phyloP scores from a whole-genome alignment of 495 filamentous ascomycete genomes.

The Tuber aestivum region DNA sequence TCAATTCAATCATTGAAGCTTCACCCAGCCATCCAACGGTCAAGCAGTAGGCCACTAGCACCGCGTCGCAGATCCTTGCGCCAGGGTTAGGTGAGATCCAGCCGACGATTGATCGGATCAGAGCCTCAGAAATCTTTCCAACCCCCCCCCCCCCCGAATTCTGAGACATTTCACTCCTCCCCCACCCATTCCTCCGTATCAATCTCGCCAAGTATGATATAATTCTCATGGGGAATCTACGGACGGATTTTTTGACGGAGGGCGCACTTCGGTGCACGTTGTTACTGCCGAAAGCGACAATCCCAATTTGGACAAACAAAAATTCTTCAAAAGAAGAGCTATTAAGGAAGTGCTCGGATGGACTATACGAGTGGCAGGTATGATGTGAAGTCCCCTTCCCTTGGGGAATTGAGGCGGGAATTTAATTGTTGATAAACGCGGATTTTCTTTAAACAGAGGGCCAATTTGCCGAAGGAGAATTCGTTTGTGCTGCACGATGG shows the following conservation, averaged over 20 bases:
- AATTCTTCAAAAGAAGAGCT: conserved; percentile 47
- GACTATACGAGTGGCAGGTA: conserved; percentile 82
- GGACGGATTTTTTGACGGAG: conserved; percentile 2
- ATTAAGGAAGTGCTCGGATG: conserved; percentile 72
- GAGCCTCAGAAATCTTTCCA: conserved; percentile 14
- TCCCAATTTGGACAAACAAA: conserved; percentile 48
- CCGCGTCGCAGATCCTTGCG: no score
- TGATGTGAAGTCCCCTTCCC: conserved; percentile 28
- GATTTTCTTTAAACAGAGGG: conserved; percentile 13
- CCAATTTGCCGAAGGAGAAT: conserved; percentile 51
- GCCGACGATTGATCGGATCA: conserved; percentile 30
- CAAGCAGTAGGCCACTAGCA: no score
- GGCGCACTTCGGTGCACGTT: conserved; percentile 42
- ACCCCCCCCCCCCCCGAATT: no score
- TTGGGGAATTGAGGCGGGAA: not conserved
- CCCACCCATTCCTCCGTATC: not conserved
- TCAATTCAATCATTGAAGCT: not conserved
- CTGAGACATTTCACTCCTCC: not conserved
- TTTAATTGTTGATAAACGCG: conserved; percentile 4
- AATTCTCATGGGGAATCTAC: conserved; percentile 1
- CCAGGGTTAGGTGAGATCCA: not conserved
- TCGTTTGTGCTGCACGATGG: conserved; percentile 89
- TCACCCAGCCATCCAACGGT: no score
- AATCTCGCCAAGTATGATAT: not conserved
- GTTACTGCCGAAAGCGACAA: conserved; percentile 45